Percentiles rank a stretch among this genome's conserved stretches.
Conservation (phyloP, 2,329 filamentous ascomycete genomes). For the Ophioceras dolichostomum region DNA sequence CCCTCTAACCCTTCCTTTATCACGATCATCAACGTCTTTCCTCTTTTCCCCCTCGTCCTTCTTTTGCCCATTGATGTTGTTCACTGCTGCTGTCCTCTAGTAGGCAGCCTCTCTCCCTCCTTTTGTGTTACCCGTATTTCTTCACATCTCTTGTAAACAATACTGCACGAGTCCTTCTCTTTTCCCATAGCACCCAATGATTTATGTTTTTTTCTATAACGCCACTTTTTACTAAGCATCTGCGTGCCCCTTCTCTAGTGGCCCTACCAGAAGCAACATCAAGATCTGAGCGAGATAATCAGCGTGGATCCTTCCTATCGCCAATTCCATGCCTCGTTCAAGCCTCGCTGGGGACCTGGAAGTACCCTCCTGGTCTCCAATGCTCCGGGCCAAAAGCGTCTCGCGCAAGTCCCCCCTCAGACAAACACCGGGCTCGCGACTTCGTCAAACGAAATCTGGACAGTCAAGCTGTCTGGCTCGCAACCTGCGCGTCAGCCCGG, state of each 20-base stretch:
- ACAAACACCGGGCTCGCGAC: background rate
- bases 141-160: slow-evolving; percentile 2
- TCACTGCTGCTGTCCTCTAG: too few relatives aligned
- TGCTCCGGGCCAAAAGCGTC: background rate
- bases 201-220: slow-evolving; percentile 15
- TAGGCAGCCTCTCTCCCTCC: too few relatives aligned
- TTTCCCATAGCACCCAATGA: slow-evolving; percentile 2
- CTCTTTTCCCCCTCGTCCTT: background rate
- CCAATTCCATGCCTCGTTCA: slow-evolving; percentile 60
- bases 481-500: too few relatives aligned
- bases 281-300: slow-evolving; percentile 49
- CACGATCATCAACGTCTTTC: background rate
- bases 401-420: background rate
- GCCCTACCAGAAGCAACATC: slow-evolving; percentile 72
- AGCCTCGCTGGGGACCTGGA: slow-evolving; percentile 66
- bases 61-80: too few relatives aligned
- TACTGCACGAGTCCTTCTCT: slow-evolving; percentile 1
- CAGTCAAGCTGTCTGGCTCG: background rate
- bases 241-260: slow-evolving; percentile 47
- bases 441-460: slow-evolving; percentile 1
- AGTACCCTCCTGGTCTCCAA: slow-evolving; percentile 1
- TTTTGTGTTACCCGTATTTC: slow-evolving; percentile 1
- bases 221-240: slow-evolving; percentile 32
- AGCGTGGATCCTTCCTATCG: slow-evolving; percentile 52
- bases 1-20: slow-evolving; percentile 16